These are phyloP conservation scores for Globisporangium perplexum DNA, from an alignment of 352 stramenopile genomes.

Conservation along the genomic window DNA sequence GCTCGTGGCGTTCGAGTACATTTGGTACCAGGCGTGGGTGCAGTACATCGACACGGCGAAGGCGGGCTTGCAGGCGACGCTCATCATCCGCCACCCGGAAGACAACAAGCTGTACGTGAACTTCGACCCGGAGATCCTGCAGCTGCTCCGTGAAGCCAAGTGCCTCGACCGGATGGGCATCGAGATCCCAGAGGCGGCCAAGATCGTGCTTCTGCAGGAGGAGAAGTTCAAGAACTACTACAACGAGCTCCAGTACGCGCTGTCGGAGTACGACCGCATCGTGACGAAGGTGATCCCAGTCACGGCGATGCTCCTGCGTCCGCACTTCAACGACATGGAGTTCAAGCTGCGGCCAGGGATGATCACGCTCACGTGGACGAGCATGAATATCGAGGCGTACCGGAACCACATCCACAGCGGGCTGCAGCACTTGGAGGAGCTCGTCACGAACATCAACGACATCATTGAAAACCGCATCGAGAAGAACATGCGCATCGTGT, in stretches of 20 bases:
- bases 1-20: constrained; percentile 98
- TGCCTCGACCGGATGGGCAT: constrained; percentile 98
- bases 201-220: constrained; percentile 97
- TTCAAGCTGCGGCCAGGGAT: constrained; percentile 98
- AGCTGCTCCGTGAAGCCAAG: constrained; percentile 97
- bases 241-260: constrained; percentile 95
- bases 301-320: constrained; percentile 93
- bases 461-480: constrained; percentile 99
- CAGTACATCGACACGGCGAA: constrained; percentile 98
- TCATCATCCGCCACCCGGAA: constrained; percentile 98
- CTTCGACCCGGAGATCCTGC: constrained; percentile 98
- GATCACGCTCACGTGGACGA: constrained; percentile 99
- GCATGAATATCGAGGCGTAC: constrained; percentile 99
- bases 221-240: constrained; percentile 99
- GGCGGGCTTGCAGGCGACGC: constrained; percentile 95
- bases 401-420: constrained; percentile 91
- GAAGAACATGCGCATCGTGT: constrained; percentile 98
- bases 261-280: constrained; percentile 97
- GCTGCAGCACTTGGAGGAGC: constrained; percentile 94
- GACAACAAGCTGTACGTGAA: constrained; percentile 99
- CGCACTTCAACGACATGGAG: constrained; percentile 99
- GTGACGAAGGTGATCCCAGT: constrained; percentile 96
- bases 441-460: constrained; percentile 98
- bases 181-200: constrained; percentile 96
- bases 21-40: constrained; percentile 99